These are phyloP conservation scores for Pterulicium gracile DNA, from an alignment of 1,284 basidiomycete species.

Conservation along the genomic window DNA sequence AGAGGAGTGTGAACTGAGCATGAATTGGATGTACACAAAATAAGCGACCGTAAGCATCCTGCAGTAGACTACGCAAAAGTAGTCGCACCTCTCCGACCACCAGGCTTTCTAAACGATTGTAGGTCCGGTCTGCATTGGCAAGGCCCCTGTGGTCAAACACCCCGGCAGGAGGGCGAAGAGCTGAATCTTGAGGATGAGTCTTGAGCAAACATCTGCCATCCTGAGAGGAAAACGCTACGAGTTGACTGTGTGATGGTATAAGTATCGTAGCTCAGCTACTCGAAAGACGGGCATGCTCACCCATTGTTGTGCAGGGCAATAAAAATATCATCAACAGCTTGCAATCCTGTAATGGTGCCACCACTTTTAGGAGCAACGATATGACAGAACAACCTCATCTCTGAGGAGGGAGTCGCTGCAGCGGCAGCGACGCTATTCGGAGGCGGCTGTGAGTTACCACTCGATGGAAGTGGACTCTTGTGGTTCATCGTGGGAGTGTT, in stretches of 20 bases:
- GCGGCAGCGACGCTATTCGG: conserved; percentile 1
- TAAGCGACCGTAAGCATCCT: neutral
- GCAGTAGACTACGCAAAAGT: conserved; percentile 2
- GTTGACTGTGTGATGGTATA: conserved; percentile 25
- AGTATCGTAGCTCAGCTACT: too few species aligned
- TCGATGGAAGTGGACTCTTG: conserved; percentile 31
- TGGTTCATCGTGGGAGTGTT: conserved; percentile 29
- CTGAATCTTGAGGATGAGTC: conserved; percentile 15
- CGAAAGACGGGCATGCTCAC: too few species aligned
- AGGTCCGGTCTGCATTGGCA: conserved; percentile 26
- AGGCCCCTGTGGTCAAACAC: conserved; percentile 15
- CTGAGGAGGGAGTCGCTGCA: neutral
- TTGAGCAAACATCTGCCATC: conserved; percentile 33
- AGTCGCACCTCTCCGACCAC: conserved; percentile 32
- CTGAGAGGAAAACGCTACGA: conserved; percentile 28
- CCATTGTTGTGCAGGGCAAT: conserved; percentile 10
- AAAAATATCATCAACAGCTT: neutral
- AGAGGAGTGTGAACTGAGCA: conserved; percentile 25
- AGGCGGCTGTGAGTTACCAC: conserved; percentile 28
- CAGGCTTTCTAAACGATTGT: conserved; percentile 18
- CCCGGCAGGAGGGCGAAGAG: conserved; percentile 17
- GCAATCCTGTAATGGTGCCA: neutral
- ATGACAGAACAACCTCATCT: neutral
- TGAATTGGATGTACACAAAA: conserved; percentile 8
- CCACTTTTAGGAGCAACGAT: neutral